A percentile compares a stretch with the other conserved stretches of the same genome.
These are phyloP conservation scores for Sedum album DNA, from an alignment of 164 flowering plant species.

Conservation along the genomic window DNA sequence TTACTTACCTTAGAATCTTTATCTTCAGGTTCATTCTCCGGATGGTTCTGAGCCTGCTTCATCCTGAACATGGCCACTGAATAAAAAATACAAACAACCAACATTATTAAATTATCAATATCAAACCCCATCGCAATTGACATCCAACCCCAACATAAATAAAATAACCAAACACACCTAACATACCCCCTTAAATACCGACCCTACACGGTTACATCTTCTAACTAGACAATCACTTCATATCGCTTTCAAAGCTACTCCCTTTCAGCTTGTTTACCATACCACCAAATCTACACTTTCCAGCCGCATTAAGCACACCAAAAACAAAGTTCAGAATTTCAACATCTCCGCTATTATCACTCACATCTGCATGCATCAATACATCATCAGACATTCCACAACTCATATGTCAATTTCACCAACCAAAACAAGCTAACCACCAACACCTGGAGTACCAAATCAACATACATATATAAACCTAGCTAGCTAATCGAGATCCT, in stretches of 20 bases:
- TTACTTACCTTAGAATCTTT: not conserved
- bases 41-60: constrained; percentile 6
- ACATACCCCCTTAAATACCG: not conserved
- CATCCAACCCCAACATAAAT: not conserved
- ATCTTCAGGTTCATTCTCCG: not conserved
- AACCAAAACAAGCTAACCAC: too few relatives aligned
- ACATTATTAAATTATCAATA: not conserved
- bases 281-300: too few relatives aligned
- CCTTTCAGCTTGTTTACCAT: not conserved
- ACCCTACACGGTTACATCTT: not conserved
- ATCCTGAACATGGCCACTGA: constrained; percentile 3
- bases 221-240: not conserved
- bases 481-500: too few relatives aligned
- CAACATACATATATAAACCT: too few relatives aligned
- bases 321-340: too few relatives aligned
- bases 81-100: not conserved
- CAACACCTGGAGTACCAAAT: too few relatives aligned
- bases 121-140: too few relatives aligned
- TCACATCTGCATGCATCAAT: too few relatives aligned
- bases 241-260: not conserved
- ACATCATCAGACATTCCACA: too few relatives aligned
- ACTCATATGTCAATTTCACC: too few relatives aligned
- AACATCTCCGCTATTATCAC: too few relatives aligned
- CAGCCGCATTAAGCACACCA: too few relatives aligned
- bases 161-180: not conserved